Evolutionary conservation across 108 stramenopile genomes (phyloP).

Genomic region (Stephanodiscus minutulus): DNA sequence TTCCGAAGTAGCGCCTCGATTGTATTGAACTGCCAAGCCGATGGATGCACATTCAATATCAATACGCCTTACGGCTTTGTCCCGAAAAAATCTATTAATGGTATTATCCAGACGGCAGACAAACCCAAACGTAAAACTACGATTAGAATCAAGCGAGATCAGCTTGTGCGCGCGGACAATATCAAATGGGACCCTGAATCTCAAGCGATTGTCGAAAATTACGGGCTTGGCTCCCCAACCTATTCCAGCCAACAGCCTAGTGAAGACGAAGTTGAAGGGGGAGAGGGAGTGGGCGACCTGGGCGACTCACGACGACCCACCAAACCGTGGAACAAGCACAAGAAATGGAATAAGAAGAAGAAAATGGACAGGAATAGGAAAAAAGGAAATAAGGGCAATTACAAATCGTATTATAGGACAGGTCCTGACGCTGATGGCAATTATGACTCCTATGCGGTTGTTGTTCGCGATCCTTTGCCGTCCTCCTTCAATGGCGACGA

Average conservation of each 20-base stretch:
- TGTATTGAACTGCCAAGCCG: conserved; percentile 23
- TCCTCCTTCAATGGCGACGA: conserved; percentile 14
- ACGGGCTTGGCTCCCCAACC: conserved; percentile 22
- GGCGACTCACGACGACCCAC: conserved; percentile 1
- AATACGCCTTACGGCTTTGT: conserved; percentile 30
- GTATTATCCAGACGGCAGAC: neutral
- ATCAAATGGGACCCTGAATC: conserved; percentile 53
- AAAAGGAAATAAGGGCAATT: conserved; percentile 47
- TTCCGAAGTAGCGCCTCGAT: conserved; percentile 37
- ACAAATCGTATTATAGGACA: conserved; percentile 25
- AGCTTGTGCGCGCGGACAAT: conserved; percentile 61
- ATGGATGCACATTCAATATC: conserved; percentile 27
- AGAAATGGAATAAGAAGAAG: no score
- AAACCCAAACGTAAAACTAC: conserved; percentile 22
- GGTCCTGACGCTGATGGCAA: conserved; percentile 71
- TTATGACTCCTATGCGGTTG: conserved; percentile 61
- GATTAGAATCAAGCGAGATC: conserved; percentile 48
- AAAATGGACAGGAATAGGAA: conserved; percentile 26
- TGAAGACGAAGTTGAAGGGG: conserved; percentile 13
- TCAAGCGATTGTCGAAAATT: conserved; percentile 26
- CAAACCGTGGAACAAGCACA: conserved; percentile 21
- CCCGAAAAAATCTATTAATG: neutral
- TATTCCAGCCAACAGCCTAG: conserved; percentile 16
- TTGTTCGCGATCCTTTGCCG: conserved; percentile 43
- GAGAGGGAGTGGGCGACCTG: no score